Evolutionary conservation across 2,329 filamentous ascomycete species (phyloP).

Genomic region (Calonectria fujianensis): DNA sequence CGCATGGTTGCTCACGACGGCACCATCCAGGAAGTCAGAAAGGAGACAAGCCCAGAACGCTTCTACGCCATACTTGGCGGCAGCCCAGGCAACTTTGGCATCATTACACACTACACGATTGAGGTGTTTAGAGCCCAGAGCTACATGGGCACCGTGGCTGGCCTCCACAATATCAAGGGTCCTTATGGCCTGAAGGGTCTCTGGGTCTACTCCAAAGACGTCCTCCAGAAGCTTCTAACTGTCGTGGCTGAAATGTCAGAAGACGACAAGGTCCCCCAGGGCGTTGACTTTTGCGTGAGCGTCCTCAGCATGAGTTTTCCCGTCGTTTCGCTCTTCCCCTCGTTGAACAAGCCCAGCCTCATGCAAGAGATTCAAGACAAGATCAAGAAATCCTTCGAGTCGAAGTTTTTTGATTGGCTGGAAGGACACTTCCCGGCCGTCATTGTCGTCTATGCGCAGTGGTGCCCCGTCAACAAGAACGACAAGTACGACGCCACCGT

Average conservation of each 20-base stretch:
- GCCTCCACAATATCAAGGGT: constrained; percentile 44
- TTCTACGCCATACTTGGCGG: constrained; percentile 77
- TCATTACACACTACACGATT: constrained; percentile 72
- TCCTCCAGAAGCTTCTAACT: constrained; percentile 62
- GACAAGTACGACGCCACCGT: constrained; percentile 60
- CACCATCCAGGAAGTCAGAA: constrained; percentile 66
- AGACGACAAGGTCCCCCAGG: constrained; percentile 63
- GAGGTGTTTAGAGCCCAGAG: constrained; percentile 62
- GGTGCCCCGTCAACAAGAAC: constrained; percentile 62
- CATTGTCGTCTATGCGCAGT: constrained; percentile 70
- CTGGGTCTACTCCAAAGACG: constrained; percentile 63
- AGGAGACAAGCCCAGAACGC: constrained; percentile 70
- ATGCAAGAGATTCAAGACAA: constrained; percentile 56
- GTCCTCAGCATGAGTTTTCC: constrained; percentile 65
- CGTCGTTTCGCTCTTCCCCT: constrained; percentile 60
- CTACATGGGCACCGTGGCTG: constrained; percentile 57
- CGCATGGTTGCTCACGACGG: constrained; percentile 70
- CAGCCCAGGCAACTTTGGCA: constrained; percentile 74
- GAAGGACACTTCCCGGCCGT: constrained; percentile 61
- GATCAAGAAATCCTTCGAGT: constrained; percentile 60
- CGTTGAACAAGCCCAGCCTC: constrained; percentile 55
- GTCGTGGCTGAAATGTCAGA: constrained; percentile 67
- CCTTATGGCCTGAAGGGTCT: constrained; percentile 61
- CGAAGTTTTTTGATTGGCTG: constrained; percentile 61
- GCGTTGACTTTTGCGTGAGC: constrained; percentile 68